Conservation (phyloP, 2,329 filamentous ascomycete species). For the Trichoderma sp. region DNA sequence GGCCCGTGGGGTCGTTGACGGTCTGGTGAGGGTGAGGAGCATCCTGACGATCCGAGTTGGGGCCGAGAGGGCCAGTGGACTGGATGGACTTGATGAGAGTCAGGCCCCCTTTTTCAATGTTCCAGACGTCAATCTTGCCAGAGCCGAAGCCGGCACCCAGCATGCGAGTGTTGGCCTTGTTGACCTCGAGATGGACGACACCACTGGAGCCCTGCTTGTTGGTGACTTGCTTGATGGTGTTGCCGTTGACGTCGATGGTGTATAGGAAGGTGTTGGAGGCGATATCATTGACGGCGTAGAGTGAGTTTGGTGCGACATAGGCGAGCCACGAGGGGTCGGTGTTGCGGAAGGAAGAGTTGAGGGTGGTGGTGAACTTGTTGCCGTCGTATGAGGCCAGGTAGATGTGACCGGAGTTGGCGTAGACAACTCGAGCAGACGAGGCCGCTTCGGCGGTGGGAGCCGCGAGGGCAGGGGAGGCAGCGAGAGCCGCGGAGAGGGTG, state of each 20-base stretch:
- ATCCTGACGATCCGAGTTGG: conserved; percentile 29
- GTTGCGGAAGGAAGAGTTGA: conserved; percentile 34
- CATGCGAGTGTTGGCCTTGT: conserved; percentile 42
- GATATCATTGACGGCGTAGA: conserved; percentile 51
- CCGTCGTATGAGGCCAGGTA: conserved; percentile 42
- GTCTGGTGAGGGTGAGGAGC: conserved; percentile 46
- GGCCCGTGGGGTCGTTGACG: conserved; percentile 46
- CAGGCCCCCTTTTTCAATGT: conserved; percentile 37
- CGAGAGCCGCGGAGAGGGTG: conserved; percentile 9
- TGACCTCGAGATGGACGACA: conserved; percentile 48
- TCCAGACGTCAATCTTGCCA: conserved; percentile 45
- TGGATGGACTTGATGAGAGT: conserved; percentile 39
- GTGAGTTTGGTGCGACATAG: conserved; percentile 35
- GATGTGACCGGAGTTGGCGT: conserved; percentile 42
- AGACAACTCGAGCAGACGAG: conserved; percentile 30
- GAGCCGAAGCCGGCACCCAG: conserved; percentile 43
- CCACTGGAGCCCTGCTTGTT: conserved; percentile 38
- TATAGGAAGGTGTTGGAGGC: conserved; percentile 39
- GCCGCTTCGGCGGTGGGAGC: background rate
- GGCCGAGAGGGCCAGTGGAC: conserved; percentile 34
- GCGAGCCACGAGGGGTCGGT: conserved; percentile 46
- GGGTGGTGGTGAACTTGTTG: conserved; percentile 36
- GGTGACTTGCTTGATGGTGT: conserved; percentile 26
- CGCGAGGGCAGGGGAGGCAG: background rate
- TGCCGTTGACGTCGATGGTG: conserved; percentile 33